Percentiles rank a stretch among this genome's conserved stretches.
phyloP scores from a whole-genome alignment of 2,329 filamentous ascomycete genomes.

The Pseudogymnoascus sp. region DNA sequence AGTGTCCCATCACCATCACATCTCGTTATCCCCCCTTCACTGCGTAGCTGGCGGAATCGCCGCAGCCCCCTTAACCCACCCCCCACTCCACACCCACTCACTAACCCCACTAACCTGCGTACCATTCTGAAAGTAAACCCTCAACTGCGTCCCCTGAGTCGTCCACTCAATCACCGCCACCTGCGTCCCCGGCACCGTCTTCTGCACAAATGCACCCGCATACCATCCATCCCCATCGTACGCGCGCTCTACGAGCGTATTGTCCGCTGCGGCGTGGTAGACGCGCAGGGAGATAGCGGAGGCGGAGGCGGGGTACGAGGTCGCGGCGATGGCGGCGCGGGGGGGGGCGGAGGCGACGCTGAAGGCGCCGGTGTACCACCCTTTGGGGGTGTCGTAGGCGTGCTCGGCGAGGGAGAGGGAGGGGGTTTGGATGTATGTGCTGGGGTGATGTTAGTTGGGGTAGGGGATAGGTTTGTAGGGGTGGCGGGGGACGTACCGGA shows the following conservation, averaged over 20 bases:
- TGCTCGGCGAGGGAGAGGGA: background rate
- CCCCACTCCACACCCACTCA: conserved; percentile 12
- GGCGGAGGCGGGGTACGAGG: too few species aligned
- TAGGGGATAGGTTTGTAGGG: too few species aligned
- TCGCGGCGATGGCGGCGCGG: too few species aligned
- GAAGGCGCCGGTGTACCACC: background rate
- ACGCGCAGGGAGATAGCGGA: background rate
- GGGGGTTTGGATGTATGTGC: conserved; percentile 3
- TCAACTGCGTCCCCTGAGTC: background rate
- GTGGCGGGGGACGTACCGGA: background rate
- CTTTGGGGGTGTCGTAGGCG: background rate
- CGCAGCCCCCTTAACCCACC: background rate
- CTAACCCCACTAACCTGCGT: conserved; percentile 10
- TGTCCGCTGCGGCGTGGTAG: background rate
- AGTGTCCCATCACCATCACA: background rate
- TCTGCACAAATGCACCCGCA: conserved; percentile 14
- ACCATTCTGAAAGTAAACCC: conserved; percentile 17
- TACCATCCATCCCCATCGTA: conserved; percentile 13
- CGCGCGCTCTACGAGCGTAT: background rate
- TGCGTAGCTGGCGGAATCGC: background rate
- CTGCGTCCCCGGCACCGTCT: conserved; percentile 1
- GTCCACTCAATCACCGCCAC: conserved; percentile 7
- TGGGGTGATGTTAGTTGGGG: background rate
- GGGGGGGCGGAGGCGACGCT: background rate
- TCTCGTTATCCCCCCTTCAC: background rate